Percentiles rank a stretch among this genome's conserved stretches.
Conservation (phyloP, 2,329 filamentous ascomycete species). For the Mycosphaerella arachidis region DNA sequence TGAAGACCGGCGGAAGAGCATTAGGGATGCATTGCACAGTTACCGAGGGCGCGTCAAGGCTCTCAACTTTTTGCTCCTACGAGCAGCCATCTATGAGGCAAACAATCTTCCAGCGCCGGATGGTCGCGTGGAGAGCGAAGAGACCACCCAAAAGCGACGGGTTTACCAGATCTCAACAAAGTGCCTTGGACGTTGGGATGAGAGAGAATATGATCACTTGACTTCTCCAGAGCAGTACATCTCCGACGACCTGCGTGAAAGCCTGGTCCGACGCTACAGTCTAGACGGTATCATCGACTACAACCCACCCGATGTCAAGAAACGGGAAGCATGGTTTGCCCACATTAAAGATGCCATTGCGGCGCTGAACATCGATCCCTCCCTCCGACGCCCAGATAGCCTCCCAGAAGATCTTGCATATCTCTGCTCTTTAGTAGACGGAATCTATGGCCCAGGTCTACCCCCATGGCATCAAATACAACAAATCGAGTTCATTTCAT, state of each 20-base stretch:
- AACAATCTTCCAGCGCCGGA: not conserved
- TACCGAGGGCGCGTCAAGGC: not conserved
- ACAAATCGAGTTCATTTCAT: not conserved
- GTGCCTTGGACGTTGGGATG: not conserved
- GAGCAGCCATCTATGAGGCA: not conserved
- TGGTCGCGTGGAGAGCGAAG: not conserved
- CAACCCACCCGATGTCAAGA: not conserved
- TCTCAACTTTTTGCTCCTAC: not conserved
- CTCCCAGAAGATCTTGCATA: conserved; percentile 2
- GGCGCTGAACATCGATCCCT: not conserved
- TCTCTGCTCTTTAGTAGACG: not conserved
- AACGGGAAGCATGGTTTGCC: not conserved
- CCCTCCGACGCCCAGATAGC: not conserved
- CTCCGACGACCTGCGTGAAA: not conserved
- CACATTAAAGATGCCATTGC: not conserved
- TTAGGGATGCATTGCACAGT: not conserved
- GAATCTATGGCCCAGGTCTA: not conserved
- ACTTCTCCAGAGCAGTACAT: not conserved
- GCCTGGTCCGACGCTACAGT: not conserved
- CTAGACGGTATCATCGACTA: not conserved
- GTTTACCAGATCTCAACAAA: not conserved
- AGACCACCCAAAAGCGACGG: not conserved
- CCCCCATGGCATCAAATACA: not conserved
- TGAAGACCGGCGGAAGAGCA: not conserved
- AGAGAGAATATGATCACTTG: not conserved